Conservation (phyloP, 495 filamentous ascomycete genomes). For the Aspergillus mulundensis region DNA sequence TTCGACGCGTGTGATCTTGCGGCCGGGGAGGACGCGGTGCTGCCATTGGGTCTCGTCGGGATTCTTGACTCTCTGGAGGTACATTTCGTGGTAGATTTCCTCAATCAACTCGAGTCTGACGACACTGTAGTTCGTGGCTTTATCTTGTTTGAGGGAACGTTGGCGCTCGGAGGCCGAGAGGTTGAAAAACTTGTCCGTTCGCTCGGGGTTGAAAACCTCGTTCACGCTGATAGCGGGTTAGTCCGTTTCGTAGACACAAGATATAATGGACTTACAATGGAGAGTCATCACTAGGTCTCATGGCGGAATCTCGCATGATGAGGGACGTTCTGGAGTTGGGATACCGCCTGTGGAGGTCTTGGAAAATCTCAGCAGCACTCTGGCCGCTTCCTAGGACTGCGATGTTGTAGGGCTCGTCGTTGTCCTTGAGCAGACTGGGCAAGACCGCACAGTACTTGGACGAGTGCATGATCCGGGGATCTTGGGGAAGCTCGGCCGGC, state of each 20-base stretch:
- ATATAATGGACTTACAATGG: conserved; percentile 72
- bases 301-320: conserved; percentile 71
- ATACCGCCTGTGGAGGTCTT: conserved; percentile 77
- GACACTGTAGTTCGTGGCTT: conserved; percentile 88
- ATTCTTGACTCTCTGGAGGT: conserved; percentile 72
- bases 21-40: conserved; percentile 68
- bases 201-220: conserved; percentile 87
- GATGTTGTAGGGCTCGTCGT: conserved; percentile 58
- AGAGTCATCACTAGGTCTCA: conserved; percentile 90
- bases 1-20: conserved; percentile 57
- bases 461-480: conserved; percentile 76
- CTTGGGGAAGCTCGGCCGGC: conserved; percentile 61
- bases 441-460: conserved; percentile 73
- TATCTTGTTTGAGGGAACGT: conserved; percentile 58
- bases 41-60: conserved; percentile 70
- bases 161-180: conserved; percentile 58
- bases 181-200: conserved; percentile 68
- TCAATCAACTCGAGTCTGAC: conserved; percentile 86
- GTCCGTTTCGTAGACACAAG: not conserved
- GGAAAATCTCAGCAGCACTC: conserved; percentile 92
- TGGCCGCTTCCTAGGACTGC: conserved; percentile 87
- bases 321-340: conserved; percentile 73
- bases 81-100: conserved; percentile 77
- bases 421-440: conserved; percentile 56
- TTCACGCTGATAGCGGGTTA: conserved; percentile 64